These are phyloP conservation scores for Silene noctiflora DNA, from an alignment of 179 eudicot genomes.

Conservation along the genomic window DNA sequence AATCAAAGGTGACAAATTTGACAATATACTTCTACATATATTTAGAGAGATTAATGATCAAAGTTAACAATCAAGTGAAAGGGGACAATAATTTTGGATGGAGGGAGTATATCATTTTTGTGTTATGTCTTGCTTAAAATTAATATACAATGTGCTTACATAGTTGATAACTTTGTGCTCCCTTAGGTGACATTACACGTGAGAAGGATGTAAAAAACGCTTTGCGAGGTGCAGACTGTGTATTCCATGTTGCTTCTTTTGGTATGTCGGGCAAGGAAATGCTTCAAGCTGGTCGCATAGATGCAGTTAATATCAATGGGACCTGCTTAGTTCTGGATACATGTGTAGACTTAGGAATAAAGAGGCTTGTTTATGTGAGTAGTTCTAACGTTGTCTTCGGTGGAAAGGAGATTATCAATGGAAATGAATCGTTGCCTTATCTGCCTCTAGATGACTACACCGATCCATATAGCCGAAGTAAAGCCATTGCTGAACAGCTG, in stretches of 20 bases:
- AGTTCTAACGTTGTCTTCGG: conserved; percentile 82
- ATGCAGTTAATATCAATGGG: conserved; percentile 73
- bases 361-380: conserved; percentile 88
- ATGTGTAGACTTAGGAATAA: conserved; percentile 59
- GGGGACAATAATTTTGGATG: background rate
- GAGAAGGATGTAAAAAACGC: conserved; percentile 70
- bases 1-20: too few relatives aligned
- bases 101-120: background rate
- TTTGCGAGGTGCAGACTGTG: conserved; percentile 74
- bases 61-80: background rate
- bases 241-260: conserved; percentile 89
- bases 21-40: too few relatives aligned
- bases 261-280: conserved; percentile 99
- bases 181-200: conserved; percentile 56
- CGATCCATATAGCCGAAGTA: conserved; percentile 91
- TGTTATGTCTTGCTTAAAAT: background rate
- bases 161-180: background rate
- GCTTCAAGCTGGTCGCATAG: conserved; percentile 81
- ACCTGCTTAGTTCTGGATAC: conserved; percentile 75
- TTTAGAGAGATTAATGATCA: background rate
- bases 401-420: conserved; percentile 78
- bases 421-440: conserved; percentile 75
- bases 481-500: conserved; percentile 88
- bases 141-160: background rate
- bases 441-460: conserved; percentile 68